phyloP scores from a whole-genome alignment of 345 rosid species.

The Gossypium sturtianum region DNA sequence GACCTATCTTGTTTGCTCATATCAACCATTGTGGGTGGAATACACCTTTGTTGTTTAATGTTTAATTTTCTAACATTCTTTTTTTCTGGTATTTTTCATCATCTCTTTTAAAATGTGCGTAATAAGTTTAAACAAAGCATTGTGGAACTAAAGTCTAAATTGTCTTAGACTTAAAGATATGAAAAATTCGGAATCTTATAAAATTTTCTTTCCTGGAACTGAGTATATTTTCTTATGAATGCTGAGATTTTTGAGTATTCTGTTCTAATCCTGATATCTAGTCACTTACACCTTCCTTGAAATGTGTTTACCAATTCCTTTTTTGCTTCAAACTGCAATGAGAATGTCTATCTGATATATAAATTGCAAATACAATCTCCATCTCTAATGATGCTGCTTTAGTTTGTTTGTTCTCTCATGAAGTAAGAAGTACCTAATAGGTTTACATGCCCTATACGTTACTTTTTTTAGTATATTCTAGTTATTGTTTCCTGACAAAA shows the following conservation, averaged over 20 bases:
- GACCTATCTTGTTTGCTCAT: background rate
- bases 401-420: background rate
- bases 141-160: background rate
- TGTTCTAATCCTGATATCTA: background rate
- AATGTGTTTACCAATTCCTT: background rate
- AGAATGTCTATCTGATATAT: background rate
- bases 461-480: slow-evolving; percentile 1
- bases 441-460: background rate
- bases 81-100: no score
- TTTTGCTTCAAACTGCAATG: background rate
- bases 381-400: background rate
- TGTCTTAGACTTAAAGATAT: background rate
- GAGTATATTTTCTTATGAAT: background rate
- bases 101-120: background rate
- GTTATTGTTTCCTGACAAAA: slow-evolving; percentile 14
- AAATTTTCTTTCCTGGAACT: background rate
- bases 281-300: background rate
- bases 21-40: background rate
- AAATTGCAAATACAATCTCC: background rate
- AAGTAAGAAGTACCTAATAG: background rate
- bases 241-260: background rate
- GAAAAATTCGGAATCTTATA: background rate
- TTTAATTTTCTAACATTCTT: background rate
- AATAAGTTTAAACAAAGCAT: background rate
- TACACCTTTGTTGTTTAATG: no score